Evolutionary conservation across 2,329 filamentous ascomycete genomes (phyloP).

Genomic region (Basipetospora chlamydospora): DNA sequence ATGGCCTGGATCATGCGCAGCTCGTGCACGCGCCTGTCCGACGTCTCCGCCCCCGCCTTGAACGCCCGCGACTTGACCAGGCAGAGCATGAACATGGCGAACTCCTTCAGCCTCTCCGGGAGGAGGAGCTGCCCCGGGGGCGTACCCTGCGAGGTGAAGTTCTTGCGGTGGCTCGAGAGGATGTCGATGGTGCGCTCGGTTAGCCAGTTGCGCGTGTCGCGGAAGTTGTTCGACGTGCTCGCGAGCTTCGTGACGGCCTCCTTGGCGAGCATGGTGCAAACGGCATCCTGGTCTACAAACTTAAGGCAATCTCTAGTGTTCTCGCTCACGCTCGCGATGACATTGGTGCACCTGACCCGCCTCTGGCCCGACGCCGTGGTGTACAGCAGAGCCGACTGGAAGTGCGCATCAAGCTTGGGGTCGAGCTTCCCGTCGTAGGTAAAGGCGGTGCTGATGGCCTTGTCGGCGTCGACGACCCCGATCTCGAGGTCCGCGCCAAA

Average conservation of each 20-base stretch:
- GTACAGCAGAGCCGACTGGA: conserved; percentile 89
- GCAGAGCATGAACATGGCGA: conserved; percentile 88
- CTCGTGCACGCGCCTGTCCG: conserved; percentile 81
- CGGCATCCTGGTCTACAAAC: conserved; percentile 90
- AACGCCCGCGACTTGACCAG: conserved; percentile 83
- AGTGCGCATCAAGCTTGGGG: conserved; percentile 88
- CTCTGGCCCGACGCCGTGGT: conserved; percentile 82
- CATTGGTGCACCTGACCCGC: conserved; percentile 81
- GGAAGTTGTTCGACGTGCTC: conserved; percentile 53
- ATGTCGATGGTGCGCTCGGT: conserved; percentile 91
- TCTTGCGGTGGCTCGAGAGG: conserved; percentile 80
- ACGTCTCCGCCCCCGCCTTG: conserved; percentile 82
- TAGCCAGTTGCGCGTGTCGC: conserved; percentile 70
- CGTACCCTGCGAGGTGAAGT: conserved; percentile 68
- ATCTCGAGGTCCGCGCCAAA: conserved; percentile 93
- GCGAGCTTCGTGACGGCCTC: conserved; percentile 80
- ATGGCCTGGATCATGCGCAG: conserved; percentile 82
- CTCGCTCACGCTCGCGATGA: conserved; percentile 85
- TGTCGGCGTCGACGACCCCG: conserved; percentile 82
- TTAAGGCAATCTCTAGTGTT: conserved; percentile 74
- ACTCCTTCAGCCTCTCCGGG: conserved; percentile 90
- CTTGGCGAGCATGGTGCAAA: conserved; percentile 78
- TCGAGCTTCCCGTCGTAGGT: conserved; percentile 97
- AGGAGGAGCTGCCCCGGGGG: conserved; percentile 87
- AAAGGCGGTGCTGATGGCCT: conserved; percentile 82